These are phyloP conservation scores for Macaranga tanarius DNA, from an alignment of 441 rosid species.

Conservation along the genomic window DNA sequence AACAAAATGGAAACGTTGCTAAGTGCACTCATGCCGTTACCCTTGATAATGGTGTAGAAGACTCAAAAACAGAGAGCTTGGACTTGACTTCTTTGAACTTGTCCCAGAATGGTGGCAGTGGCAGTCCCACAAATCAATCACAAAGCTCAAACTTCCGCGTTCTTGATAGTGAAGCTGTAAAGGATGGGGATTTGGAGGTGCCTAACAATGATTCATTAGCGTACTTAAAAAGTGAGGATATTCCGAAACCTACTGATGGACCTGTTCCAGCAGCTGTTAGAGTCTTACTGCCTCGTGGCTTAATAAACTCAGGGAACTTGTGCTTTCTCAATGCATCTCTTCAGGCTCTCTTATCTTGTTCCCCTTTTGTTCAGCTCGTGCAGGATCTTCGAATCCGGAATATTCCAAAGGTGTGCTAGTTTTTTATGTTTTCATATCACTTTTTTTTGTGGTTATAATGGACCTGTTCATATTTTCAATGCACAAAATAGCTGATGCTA, in stretches of 20 bases:
- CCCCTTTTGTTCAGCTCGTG: conserved; percentile 82
- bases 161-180: conserved; percentile 41
- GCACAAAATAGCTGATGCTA: not conserved
- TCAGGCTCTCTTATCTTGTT: conserved; percentile 84
- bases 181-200: conserved; percentile 30
- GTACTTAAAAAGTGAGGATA: conserved; percentile 29
- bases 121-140: conserved; percentile 34
- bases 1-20: conserved; percentile 47
- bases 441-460: not conserved
- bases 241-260: conserved; percentile 35
- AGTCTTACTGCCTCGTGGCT: conserved; percentile 67
- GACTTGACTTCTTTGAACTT: conserved; percentile 33
- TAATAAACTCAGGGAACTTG: conserved; percentile 76
- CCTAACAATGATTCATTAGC: conserved; percentile 24
- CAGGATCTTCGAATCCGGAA: conserved; percentile 51
- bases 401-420: conserved; percentile 55
- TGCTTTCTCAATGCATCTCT: conserved; percentile 91
- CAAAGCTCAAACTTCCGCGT: conserved; percentile 48
- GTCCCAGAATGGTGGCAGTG: conserved; percentile 43
- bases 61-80: conserved; percentile 32
- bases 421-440: not conserved
- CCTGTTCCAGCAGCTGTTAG: conserved; percentile 33
- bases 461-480: not conserved
- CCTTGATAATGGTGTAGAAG: conserved; percentile 45
- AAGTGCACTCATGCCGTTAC: conserved; percentile 27